Base-by-base conservation (phyloP, 2,329 filamentous ascomycete genomes). In the Aphanocladium album region DNA sequence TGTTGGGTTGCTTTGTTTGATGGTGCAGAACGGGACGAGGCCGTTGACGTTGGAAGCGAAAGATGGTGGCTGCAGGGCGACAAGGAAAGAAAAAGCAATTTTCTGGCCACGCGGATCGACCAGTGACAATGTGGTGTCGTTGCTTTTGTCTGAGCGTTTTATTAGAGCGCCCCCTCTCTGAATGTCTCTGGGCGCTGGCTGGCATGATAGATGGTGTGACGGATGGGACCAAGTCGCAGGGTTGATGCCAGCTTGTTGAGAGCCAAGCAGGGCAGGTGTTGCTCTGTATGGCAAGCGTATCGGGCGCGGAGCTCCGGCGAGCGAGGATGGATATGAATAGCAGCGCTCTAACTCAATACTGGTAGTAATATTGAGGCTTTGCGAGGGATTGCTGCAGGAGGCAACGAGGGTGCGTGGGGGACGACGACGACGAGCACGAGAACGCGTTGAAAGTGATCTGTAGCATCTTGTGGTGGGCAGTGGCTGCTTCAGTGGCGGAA, bases 101-200 rank as follows among this genome's bases (percentile, higher is more conserved):
- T 30, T 46, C 23, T 17, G 41, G 51, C 41, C 53, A 46, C 41
- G 41, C 53, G 53, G 30, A 47, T 43, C 27, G 19, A 7, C 39
- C 53, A 46, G n/a, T 37, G n/a, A 56, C 41, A 56, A 59, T 53
- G 23, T 43, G 56, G 25, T 52, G n/a, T n/a, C 25, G 6, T 45
- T 53, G 57, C 57, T 53, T 60, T 45, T 60, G 49, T 25, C 21
- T 46, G 49, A 54, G 49, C 57, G 57, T 54, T 52, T 21, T 12
- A 37, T 35, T 19, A 11, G 45, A 19, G 21, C 46, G 27, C 23
- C 30, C 41, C 39, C n/a, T 35, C 43, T 37, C 23, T 23, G 23
- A 25, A 27, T 55, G 37, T 55, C n/a, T 55, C 39, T 39, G 17
- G 39, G 8, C 5, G 43, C 52, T 55, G 25, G 51, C 51, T 57